phyloP scores from a whole-genome alignment of 805 yeast genomes.

The Yamadazyma endophytica region DNA sequence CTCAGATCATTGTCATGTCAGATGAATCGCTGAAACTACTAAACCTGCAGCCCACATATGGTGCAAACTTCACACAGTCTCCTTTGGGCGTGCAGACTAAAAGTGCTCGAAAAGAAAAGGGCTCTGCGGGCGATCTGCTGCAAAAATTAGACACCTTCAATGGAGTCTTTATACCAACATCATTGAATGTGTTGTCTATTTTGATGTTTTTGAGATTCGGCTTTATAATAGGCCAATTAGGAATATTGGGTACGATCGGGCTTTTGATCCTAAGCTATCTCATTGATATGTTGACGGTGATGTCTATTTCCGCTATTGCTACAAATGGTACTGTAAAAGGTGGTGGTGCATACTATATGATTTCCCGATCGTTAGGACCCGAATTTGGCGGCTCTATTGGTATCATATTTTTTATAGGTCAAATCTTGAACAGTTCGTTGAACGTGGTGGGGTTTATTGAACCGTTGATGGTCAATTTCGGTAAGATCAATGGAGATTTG shows the following conservation, averaged over 20 bases:
- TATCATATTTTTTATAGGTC: constrained; percentile 89
- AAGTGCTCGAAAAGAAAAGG: too few relatives aligned
- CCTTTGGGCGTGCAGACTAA: too few relatives aligned
- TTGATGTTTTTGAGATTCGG: constrained; percentile 95
- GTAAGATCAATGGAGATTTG: constrained; percentile 53
- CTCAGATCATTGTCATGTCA: too few relatives aligned
- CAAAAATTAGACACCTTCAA: constrained; percentile 71
- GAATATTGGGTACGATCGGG: constrained; percentile 70
- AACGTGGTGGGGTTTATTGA: constrained; percentile 95
- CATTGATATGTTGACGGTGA: constrained; percentile 78
- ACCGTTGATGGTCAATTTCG: constrained; percentile 81
- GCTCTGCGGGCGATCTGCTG: too few relatives aligned
- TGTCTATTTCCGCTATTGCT: constrained; percentile 91
- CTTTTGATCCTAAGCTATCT: constrained; percentile 69
- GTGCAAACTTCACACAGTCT: too few relatives aligned
- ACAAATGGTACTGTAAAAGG: constrained; percentile 97
- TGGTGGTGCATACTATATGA: constrained; percentile 98
- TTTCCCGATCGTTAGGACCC: constrained; percentile 90
- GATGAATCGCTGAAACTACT: too few relatives aligned
- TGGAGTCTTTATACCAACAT: constrained; percentile 93
- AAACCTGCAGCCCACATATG: too few relatives aligned
- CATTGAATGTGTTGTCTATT: constrained; percentile 87
- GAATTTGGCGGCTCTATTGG: constrained; percentile 99
- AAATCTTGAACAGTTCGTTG: constrained; percentile 84
- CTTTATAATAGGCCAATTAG: constrained; percentile 92